phyloP scores from a whole-genome alignment of 2,329 filamentous ascomycete species.

The Ophiostoma quercus region DNA sequence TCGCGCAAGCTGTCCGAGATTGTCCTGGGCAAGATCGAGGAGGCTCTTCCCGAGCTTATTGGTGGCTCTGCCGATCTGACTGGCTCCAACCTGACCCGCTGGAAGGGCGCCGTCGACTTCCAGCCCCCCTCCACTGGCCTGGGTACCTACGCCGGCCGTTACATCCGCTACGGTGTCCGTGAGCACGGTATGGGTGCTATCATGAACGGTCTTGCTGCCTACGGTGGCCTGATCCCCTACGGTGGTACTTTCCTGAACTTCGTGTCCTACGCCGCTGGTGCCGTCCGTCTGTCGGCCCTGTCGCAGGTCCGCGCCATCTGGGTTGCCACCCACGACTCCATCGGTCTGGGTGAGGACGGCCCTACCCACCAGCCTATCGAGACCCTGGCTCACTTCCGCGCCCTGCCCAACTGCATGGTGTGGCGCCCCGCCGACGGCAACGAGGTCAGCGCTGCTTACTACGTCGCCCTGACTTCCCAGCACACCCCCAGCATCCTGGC shows the following conservation, averaged over 20 bases:
- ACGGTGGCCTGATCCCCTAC: constrained; percentile 91
- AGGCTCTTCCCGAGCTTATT: constrained; percentile 78
- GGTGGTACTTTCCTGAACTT: constrained; percentile 99
- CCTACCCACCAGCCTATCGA: constrained; percentile 99
- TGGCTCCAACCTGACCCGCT: constrained; percentile 96
- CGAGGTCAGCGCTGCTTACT: constrained; percentile 97
- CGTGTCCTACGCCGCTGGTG: constrained; percentile 93
- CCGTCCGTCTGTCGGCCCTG: constrained; percentile 87
- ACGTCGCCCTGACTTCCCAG: constrained; percentile 84
- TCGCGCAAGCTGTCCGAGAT: constrained; percentile 95
- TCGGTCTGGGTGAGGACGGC: constrained; percentile 96
- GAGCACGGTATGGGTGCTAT: constrained; percentile 90
- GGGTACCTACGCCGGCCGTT: constrained; percentile 80
- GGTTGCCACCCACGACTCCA: constrained; percentile 97
- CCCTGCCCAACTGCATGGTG: constrained; percentile 97
- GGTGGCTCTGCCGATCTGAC: constrained; percentile 97
- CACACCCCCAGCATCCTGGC: constrained; percentile 89
- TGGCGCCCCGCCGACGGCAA: constrained; percentile 98
- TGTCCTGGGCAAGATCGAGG: constrained; percentile 82
- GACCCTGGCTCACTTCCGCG: constrained; percentile 96
- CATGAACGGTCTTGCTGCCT: constrained; percentile 91
- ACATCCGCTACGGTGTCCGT: constrained; percentile 86
- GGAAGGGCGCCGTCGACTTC: constrained; percentile 97
- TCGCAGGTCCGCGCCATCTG: constrained; percentile 89
- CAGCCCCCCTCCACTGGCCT: constrained; percentile 82